phyloP scores from a whole-genome alignment of 129 eudicot species.

The Rutidosis leptorrhynchoides region DNA sequence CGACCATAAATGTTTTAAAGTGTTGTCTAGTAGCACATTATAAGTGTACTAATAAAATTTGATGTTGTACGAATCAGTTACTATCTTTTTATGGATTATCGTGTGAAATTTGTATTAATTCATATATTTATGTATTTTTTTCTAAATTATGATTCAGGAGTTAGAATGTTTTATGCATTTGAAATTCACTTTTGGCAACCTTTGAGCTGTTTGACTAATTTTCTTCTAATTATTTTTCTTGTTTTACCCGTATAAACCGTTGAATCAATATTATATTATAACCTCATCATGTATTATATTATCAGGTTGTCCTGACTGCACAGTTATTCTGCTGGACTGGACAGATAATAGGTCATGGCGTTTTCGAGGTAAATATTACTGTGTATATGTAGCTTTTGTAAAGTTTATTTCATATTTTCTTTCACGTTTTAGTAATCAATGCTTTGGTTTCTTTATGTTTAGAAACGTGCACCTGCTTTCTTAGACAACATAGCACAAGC shows the following conservation, averaged over 20 bases:
- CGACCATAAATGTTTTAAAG: no score
- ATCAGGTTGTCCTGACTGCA: slow-evolving; percentile 79
- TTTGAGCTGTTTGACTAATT: background rate
- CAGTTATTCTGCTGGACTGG: slow-evolving; percentile 81
- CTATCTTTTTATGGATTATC: no score
- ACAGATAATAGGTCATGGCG: slow-evolving; percentile 91
- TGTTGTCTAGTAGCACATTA: no score
- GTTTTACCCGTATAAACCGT: background rate
- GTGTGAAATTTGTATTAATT: background rate
- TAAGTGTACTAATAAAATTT: no score
- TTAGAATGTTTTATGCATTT: background rate
- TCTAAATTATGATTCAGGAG: background rate
- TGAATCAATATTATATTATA: background rate
- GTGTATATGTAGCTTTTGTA: background rate
- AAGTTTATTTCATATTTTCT: background rate
- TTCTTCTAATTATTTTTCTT: background rate
- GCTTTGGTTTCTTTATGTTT: slow-evolving; percentile 3
- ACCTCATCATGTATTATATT: background rate
- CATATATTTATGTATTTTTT: background rate
- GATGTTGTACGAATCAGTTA: no score
- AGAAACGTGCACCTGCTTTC: slow-evolving; percentile 98
- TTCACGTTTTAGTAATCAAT: background rate
- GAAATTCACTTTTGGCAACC: background rate
- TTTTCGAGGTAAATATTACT: slow-evolving; percentile 72
- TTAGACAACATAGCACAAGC: slow-evolving; percentile 83